Conservation (phyloP, 1,284 basidiomycete genomes). For the Moesziomyces aphidis region DNA sequence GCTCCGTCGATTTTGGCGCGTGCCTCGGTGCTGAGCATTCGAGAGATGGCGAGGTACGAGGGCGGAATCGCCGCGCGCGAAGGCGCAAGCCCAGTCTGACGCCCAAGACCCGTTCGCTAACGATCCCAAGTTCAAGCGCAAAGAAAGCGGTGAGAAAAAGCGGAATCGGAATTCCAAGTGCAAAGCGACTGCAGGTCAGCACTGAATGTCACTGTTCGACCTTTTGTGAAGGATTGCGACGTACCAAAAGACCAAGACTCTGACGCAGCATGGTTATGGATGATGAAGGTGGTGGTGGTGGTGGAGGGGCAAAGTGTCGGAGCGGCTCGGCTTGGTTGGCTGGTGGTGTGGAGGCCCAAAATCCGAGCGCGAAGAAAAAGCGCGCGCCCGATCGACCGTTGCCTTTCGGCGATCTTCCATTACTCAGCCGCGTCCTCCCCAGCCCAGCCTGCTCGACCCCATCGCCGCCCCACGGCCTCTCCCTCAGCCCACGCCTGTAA, state of each 20-base stretch:
- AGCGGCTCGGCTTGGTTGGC: too few species aligned
- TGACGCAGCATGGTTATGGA: not conserved
- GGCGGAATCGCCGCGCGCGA: not conserved
- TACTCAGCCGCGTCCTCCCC: not conserved
- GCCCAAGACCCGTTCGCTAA: not conserved
- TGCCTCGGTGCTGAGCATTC: constrained; percentile 70
- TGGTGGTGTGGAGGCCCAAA: not conserved
- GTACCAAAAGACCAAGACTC: not conserved
- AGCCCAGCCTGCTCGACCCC: too few species aligned
- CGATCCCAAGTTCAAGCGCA: too few species aligned
- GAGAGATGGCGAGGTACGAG: constrained; percentile 2
- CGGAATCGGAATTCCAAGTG: too few species aligned
- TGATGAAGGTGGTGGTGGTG: too few species aligned
- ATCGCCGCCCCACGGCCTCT: too few species aligned
- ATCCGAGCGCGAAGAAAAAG: too few species aligned
- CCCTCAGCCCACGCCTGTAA: too few species aligned
- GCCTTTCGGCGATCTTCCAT: not conserved
- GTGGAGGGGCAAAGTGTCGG: too few species aligned
- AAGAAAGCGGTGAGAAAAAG: too few species aligned
- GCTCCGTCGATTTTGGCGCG: constrained; percentile 71
- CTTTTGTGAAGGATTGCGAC: not conserved
- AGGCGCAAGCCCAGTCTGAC: not conserved
- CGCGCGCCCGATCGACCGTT: not conserved
- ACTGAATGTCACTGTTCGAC: too few species aligned
- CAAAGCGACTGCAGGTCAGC: too few species aligned